Evolutionary conservation across 148 eudicot species (phyloP).

Genomic region (Silene latifolia): DNA sequence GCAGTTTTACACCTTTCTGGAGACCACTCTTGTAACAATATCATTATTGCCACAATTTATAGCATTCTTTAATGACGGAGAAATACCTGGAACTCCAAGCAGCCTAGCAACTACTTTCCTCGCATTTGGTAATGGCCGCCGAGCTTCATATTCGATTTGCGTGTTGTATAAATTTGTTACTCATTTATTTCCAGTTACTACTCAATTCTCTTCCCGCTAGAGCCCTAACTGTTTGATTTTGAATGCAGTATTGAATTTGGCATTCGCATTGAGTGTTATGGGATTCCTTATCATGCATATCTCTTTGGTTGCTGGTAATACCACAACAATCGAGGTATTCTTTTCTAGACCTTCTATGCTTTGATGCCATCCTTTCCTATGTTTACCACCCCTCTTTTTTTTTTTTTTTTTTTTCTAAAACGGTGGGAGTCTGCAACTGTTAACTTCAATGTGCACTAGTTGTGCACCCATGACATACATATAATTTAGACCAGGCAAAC

Average conservation of each 20-base stretch:
- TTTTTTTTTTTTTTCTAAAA: too few species aligned
- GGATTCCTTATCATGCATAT: slow-evolving; percentile 99
- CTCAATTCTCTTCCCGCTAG: slow-evolving; percentile 5
- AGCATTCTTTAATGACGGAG: slow-evolving; percentile 89
- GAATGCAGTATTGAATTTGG: slow-evolving; percentile 81
- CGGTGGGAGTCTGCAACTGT: background rate
- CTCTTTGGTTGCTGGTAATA: slow-evolving; percentile 77
- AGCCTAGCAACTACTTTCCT: slow-evolving; percentile 92
- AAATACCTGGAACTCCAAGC: slow-evolving; percentile 87
- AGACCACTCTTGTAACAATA: slow-evolving; percentile 76
- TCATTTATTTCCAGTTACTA: background rate
- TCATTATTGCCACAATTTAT: slow-evolving; percentile 80
- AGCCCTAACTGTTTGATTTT: slow-evolving; percentile 10
- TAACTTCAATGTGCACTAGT: background rate
- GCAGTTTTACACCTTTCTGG: slow-evolving; percentile 97
- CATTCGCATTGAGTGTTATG: slow-evolving; percentile 82
- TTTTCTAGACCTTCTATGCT: background rate
- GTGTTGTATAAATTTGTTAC: background rate
- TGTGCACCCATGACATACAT: background rate
- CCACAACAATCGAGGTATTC: slow-evolving; percentile 90
- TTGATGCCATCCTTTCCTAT: background rate
- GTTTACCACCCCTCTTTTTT: background rate
- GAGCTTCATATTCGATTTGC: background rate
- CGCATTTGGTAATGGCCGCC: slow-evolving; percentile 68
- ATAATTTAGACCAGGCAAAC: background rate